These are phyloP conservation scores for Solanum gandarillasii DNA, from an alignment of 257 asterid species.

Conservation along the genomic window DNA sequence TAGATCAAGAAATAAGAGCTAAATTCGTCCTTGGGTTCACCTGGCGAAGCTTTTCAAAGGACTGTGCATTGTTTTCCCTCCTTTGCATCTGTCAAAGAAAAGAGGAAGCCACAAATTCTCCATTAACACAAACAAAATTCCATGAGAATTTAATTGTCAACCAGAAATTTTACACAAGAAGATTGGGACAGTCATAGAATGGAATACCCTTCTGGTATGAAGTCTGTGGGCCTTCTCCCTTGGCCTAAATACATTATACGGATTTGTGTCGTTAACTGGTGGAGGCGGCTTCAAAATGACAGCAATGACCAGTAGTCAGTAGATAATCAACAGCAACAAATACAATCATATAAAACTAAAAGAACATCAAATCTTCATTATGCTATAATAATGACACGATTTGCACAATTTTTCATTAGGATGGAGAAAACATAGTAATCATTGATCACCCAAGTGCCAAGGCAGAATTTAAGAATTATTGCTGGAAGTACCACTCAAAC, in stretches of 20 bases:
- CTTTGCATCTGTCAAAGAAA: slow-evolving; percentile 79
- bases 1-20: not conserved
- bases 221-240: slow-evolving; percentile 98
- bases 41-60: slow-evolving; percentile 99
- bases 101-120: slow-evolving; percentile 2
- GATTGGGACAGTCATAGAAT: slow-evolving; percentile 1
- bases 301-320: slow-evolving; percentile 18
- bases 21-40: slow-evolving; percentile 28
- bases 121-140: not conserved
- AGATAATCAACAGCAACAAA: slow-evolving; percentile 1
- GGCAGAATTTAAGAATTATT: not conserved
- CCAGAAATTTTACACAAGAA: slow-evolving; percentile 3
- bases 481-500: not conserved
- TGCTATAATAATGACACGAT: not conserved
- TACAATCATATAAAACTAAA: not conserved
- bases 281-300: slow-evolving; percentile 82
- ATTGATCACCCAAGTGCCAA: not conserved
- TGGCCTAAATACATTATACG: slow-evolving; percentile 96
- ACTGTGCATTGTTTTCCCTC: slow-evolving; percentile 96
- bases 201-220: slow-evolving; percentile 92
- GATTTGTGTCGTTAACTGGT: slow-evolving; percentile 94
- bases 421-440: not conserved
- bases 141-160: not conserved
- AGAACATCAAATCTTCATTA: not conserved
- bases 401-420: not conserved